Evolutionary conservation across 2,329 filamentous ascomycete genomes (phyloP), one percentile per base, ranked within the genome.

Genomic region (Curvularia sp.): DNA sequence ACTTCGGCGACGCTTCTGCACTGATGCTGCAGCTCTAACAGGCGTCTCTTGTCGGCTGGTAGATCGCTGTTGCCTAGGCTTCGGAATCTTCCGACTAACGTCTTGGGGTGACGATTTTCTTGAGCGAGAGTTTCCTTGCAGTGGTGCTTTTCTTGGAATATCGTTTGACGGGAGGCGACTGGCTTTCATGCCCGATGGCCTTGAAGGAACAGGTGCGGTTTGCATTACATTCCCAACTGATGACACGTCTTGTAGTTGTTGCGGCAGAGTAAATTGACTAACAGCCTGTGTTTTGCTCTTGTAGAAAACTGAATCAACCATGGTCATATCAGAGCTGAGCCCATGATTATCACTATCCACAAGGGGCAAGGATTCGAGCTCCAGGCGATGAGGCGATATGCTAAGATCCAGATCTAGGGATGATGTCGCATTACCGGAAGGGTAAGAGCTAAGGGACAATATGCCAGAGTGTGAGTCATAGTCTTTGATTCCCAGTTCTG

Each of bases 121-220:
- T n/a, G 21, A 7, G 15, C 45, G 36, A 25, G 36, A 45, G 7
- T n/a, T 45, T 23, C 19, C 50, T 49, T 21, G 34, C 3, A 57
- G 43, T 42, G 55, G 55, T 19, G 55, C 50, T 46, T 57, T 57
- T 28, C 50, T 54, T 3, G 55, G 38, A 12, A 52, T 4, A 2
- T 54, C 23, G 5, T 30, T 30, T 7, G 55, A 46, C 3, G 45
- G 50, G 13, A 54, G 39, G 3, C 50, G 55, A 39, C 43, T 43
- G 32, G 19, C 10, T 18, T 36, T 57, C 15, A 27, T 30, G 12
- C 23, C 50, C 1, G 28, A 8, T 2, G 49, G 34, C n/a, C 28
- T 43, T 28, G 55, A 39, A 15, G 30, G 10, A 36, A 25, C n/a
- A 1, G 43, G 50, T 18, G 32, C 38, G 19, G 15, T 7, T 4